A percentile compares a stretch with the other conserved stretches of the same genome.
Conservation (phyloP, 495 filamentous ascomycete species). For the Penicillium bovifimosum region DNA sequence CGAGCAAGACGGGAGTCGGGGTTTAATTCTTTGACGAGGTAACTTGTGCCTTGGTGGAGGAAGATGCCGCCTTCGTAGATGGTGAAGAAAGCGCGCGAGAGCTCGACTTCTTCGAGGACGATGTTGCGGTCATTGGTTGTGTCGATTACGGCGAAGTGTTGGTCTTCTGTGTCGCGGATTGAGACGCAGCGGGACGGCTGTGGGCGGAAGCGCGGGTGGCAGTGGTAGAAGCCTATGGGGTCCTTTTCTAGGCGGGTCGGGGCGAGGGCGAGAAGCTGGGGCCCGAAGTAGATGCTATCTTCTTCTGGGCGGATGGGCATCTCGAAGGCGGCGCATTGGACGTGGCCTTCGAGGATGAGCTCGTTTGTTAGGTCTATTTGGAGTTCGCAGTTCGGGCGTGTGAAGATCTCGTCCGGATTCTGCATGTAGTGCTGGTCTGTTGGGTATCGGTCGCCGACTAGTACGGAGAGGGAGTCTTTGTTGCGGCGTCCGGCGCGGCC, state of each 20-base stretch:
- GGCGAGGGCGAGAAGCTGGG: constrained; percentile 66
- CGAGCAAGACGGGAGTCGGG: constrained; percentile 70
- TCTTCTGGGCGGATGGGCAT: constrained; percentile 78
- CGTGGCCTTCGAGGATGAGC: constrained; percentile 84
- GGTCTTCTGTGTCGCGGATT: constrained; percentile 89
- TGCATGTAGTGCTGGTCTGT: constrained; percentile 96
- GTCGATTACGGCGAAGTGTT: constrained; percentile 90
- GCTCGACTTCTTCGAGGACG: constrained; percentile 93
- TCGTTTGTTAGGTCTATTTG: constrained; percentile 89
- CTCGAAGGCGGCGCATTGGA: constrained; percentile 94
- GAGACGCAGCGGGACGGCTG: constrained; percentile 75
- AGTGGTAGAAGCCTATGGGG: constrained; percentile 78
- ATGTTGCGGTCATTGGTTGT: constrained; percentile 73
- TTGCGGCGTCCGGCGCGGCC: constrained; percentile 89
- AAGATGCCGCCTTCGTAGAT: constrained; percentile 98
- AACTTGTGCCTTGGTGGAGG: constrained; percentile 88
- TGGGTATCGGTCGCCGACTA: constrained; percentile 88
- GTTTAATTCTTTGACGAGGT: constrained; percentile 85
- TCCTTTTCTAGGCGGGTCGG: constrained; percentile 70
- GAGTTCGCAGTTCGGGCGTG: constrained; percentile 78
- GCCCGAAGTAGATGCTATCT: constrained; percentile 75
- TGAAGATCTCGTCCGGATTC: constrained; percentile 96
- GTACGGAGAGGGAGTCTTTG: constrained; percentile 85
- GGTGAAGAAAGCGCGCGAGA: constrained; percentile 89
- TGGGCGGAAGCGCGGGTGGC: constrained; percentile 81